Evolutionary conservation across 2,329 filamentous ascomycete genomes (phyloP), one percentile per base, ranked within the genome.

Genomic region (Emergomyces pasteurianus): DNA sequence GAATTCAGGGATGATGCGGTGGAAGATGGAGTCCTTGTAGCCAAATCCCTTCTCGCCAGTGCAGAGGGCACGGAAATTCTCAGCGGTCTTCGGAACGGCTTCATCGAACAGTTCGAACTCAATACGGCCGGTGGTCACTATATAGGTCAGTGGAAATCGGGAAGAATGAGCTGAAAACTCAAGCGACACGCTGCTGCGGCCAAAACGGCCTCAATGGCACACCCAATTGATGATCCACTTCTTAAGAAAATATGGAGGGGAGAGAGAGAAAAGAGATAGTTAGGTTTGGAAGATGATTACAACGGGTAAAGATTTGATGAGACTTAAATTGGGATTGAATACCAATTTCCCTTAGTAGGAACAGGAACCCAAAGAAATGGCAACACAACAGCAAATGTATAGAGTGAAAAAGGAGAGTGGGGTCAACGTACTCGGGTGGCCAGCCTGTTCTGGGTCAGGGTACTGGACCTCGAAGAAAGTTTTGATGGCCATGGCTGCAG

Each of bases 1-100:
- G 84, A 95, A 95, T 62, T 90, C 77, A 69, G 88, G 88, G 78
- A 95, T 95, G 78, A 96, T 87, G 71, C 91, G 90, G 84, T 96
- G 90, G 87, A 95, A 95, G 68, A 83, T 82, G 69, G 89, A 94
- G 73, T 84, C 85, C 76, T 83, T 77, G 83, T 95, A 96, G 70
- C 90, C 89, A 77, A 88, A 86, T 73, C 89, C 89, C 79, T 90
- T 85, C 81, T 89, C 83, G 68, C 82, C 82, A 65, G 86, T 90
- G 87, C 88, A 91, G 72, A 94, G 88, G 75, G 85, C 85, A 68
- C 83, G 84, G 86, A 95, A 95, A 85, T 94, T 94, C 76, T 83
- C 81, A 69, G 83, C 81, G 61, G 92, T 96, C 85, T 88, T 94
- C 77, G 92, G 92, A 74, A 95, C 90, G 64, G 86, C 82, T 67